Evolutionary conservation across 495 filamentous ascomycete genomes (phyloP).

Genomic region (Podospora didyma): DNA sequence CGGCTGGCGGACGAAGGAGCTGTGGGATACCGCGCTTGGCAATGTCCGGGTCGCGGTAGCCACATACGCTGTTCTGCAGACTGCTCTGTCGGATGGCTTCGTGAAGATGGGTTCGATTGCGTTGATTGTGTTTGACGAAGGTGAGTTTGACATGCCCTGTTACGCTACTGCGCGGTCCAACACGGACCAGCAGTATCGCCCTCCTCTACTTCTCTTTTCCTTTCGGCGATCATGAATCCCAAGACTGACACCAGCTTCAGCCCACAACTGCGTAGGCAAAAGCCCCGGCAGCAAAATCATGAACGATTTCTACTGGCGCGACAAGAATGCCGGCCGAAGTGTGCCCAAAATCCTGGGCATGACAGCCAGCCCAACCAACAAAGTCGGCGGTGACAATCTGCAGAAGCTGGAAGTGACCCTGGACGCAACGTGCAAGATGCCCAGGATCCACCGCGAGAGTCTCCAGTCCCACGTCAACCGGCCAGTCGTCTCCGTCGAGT

Average conservation of each 20-base stretch:
- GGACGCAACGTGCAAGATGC: constrained; percentile 58
- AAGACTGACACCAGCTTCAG: constrained; percentile 25
- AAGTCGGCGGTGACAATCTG: constrained; percentile 38
- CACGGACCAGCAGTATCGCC: too few species aligned
- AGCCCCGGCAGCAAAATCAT: constrained; percentile 70
- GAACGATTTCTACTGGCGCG: constrained; percentile 57
- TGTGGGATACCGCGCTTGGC: constrained; percentile 63
- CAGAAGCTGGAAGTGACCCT: constrained; percentile 59
- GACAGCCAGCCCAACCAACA: constrained; percentile 64
- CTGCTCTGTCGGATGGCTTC: constrained; percentile 69
- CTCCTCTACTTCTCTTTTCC: background rate
- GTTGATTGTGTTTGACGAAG: constrained; percentile 74
- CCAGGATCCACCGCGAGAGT: constrained; percentile 55
- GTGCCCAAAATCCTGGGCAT: constrained; percentile 68
- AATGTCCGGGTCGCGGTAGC: constrained; percentile 60
- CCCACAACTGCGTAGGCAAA: constrained; percentile 55
- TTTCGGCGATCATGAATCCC: background rate
- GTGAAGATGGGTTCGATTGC: constrained; percentile 55
- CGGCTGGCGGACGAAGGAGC: constrained; percentile 58
- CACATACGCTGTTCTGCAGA: constrained; percentile 60
- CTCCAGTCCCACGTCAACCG: constrained; percentile 55
- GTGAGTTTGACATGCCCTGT: constrained; percentile 32
- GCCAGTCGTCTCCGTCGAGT: constrained; percentile 52
- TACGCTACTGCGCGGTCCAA: too few species aligned
- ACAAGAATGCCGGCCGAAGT: constrained; percentile 16